phyloP scores from a whole-genome alignment of 1,139 yeast species.

The Geotrichum histeridarum region DNA sequence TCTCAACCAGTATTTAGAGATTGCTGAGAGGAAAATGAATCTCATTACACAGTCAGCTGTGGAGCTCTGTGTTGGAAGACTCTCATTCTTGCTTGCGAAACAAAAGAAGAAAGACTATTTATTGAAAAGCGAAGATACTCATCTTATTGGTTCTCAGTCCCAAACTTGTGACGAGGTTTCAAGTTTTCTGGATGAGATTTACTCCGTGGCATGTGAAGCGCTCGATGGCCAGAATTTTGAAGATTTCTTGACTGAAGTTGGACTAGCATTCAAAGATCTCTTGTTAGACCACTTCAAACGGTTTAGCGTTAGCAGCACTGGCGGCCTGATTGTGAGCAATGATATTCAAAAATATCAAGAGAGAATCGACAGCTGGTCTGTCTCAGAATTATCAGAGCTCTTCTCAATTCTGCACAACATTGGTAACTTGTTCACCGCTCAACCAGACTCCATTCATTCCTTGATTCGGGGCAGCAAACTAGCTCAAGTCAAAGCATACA shows the following conservation, averaged over 20 bases:
- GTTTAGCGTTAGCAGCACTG: constrained; percentile 70
- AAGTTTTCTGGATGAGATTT: constrained; percentile 47
- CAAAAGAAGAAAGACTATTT: constrained; percentile 61
- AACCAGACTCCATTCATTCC: constrained; percentile 63
- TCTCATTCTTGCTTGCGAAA: constrained; percentile 45
- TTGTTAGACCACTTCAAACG: constrained; percentile 71
- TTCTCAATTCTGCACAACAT: constrained; percentile 74
- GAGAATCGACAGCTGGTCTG: constrained; percentile 64
- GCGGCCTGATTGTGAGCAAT: constrained; percentile 78
- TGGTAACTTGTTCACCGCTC: constrained; percentile 76
- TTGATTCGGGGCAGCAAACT: constrained; percentile 79
- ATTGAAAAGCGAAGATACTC: constrained; percentile 41
- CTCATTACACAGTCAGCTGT: constrained; percentile 58
- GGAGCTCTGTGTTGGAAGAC: constrained; percentile 37
- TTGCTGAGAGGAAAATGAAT: constrained; percentile 67
- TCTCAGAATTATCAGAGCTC: constrained; percentile 58
- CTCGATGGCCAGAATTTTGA: constrained; percentile 53
- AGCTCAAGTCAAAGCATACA: constrained; percentile 59
- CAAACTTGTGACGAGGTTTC: constrained; percentile 57
- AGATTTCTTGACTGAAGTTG: constrained; percentile 53
- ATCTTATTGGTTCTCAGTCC: constrained; percentile 51
- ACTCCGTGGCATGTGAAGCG: constrained; percentile 31
- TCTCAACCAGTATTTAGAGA: constrained; percentile 61
- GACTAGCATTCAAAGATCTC: constrained; percentile 54
- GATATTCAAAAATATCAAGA: constrained; percentile 79